These are phyloP conservation scores for Skeletonema tropicum DNA, from an alignment of 108 stramenopile genomes.

Conservation along the genomic window DNA sequence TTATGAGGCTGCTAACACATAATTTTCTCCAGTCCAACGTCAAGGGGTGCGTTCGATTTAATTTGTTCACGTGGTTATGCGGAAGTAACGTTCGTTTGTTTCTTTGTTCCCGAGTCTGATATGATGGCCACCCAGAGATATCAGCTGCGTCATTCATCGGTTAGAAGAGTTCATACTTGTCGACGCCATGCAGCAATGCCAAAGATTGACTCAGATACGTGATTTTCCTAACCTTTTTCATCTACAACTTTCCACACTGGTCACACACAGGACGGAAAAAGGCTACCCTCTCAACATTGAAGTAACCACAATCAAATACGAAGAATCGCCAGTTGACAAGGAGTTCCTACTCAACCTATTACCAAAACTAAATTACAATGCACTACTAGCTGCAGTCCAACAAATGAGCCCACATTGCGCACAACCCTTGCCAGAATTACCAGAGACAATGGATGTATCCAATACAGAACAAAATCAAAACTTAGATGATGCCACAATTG, in stretches of 20 bases:
- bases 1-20: constrained; percentile 84
- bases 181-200: neutral
- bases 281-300: constrained; percentile 85
- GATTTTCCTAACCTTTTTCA: neutral
- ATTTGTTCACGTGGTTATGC: neutral
- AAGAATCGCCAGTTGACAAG: constrained; percentile 70
- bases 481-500: constrained; percentile 43
- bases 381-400: constrained; percentile 52
- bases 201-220: neutral
- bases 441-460: constrained; percentile 30
- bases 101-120: neutral
- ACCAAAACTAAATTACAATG: constrained; percentile 74
- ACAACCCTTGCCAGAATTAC: constrained; percentile 54
- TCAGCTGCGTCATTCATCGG: neutral
- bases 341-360: constrained; percentile 64
- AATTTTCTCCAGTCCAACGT: constrained; percentile 86
- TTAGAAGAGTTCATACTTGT: neutral
- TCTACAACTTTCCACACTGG: constrained; percentile 6
- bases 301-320: constrained; percentile 51
- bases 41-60: constrained; percentile 63
- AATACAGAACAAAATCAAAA: constrained; percentile 40
- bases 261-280: constrained; percentile 66
- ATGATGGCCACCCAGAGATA: neutral
- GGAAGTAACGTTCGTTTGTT: neutral
- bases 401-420: constrained; percentile 57